Evolutionary conservation across 1,139 yeast genomes (phyloP), one percentile per base, ranked within the genome.

Genomic region (Yamadazyma jaroonii): DNA sequence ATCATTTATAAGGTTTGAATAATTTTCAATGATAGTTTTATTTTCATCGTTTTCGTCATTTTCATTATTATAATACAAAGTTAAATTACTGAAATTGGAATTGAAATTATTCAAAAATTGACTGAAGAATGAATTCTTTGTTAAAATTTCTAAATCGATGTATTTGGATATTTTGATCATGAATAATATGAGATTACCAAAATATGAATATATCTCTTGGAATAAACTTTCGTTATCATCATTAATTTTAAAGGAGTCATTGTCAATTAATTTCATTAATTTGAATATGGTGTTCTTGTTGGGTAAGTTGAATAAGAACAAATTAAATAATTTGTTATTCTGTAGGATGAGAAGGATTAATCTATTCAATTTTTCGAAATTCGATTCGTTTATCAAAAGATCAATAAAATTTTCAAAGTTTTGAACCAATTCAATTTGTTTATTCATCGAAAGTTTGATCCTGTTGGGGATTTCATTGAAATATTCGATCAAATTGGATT

Each of bases 141-240:
- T 40, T 26, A 46, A 44, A 30, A 59, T 40, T 9, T 49, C 39
- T 1, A 64, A 50, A 29, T 57, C 49, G 38, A 71, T 61, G 30
- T 79, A 55, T 9, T 71, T 62, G 4, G 71, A 57, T 6, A 77
- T 59, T 22, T 72, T 57, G 12, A 74, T 62, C 3, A 81, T 59
- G 31, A 81, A 69, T 29, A 82, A 56, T 17, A 82, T 50, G 2
- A 79, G 59, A 12, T 75, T 64, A 0, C 94, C 90, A 54, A 82
- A 79, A 38, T 82, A 80, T 1, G 85, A 67, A 52, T 80, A 84
- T n/a, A 68, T 57, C 25, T 84, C 92, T 53, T 83, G 92, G 48
- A 77, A 77, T 49, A 80, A 78, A 36, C 74, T 70, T 36, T 73
- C 79, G 32, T 74, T 81, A 33, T 44, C 52, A 14, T 70, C 73